Evolutionary conservation across 331 rosid genomes (phyloP).

Genomic region (Arachis monticola): DNA sequence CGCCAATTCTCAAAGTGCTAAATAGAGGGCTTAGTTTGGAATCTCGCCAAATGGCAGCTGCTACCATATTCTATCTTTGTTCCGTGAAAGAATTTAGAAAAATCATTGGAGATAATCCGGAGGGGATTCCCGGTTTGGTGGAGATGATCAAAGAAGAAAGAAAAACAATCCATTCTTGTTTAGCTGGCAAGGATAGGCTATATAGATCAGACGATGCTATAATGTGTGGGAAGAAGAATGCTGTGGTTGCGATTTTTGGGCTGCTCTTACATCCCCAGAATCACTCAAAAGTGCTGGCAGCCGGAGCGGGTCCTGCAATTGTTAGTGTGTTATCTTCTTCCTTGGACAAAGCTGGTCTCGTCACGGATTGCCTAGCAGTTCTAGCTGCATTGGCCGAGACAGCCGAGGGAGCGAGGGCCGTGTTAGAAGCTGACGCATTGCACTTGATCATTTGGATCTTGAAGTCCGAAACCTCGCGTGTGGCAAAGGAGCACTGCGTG

Average conservation of each 20-base stretch:
- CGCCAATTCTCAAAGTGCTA: constrained; percentile 51
- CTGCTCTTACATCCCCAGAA: constrained; percentile 52
- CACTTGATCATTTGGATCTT: constrained; percentile 34
- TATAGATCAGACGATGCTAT: background rate
- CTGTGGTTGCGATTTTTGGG: constrained; percentile 66
- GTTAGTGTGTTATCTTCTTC: constrained; percentile 44
- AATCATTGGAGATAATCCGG: constrained; percentile 58
- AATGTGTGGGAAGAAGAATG: constrained; percentile 55
- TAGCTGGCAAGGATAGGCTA: no score
- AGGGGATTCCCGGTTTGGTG: constrained; percentile 54
- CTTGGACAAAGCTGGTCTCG: constrained; percentile 47
- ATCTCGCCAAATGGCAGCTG: constrained; percentile 65
- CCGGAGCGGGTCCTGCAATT: constrained; percentile 56
- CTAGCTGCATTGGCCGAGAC: constrained; percentile 57
- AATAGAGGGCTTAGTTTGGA: constrained; percentile 54
- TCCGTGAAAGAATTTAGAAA: constrained; percentile 55
- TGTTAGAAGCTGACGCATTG: constrained; percentile 42
- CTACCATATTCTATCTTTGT: constrained; percentile 61
- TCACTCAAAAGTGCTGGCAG: constrained; percentile 48
- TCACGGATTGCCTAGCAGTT: constrained; percentile 59
- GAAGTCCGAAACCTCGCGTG: constrained; percentile 28
- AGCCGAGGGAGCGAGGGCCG: constrained; percentile 50
- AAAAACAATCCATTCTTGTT: background rate
- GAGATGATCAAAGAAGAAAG: constrained; percentile 59
- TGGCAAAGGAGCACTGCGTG: constrained; percentile 60